Base-by-base conservation (phyloP, 1,139 yeast species). In the Candida labiduridarum region DNA sequence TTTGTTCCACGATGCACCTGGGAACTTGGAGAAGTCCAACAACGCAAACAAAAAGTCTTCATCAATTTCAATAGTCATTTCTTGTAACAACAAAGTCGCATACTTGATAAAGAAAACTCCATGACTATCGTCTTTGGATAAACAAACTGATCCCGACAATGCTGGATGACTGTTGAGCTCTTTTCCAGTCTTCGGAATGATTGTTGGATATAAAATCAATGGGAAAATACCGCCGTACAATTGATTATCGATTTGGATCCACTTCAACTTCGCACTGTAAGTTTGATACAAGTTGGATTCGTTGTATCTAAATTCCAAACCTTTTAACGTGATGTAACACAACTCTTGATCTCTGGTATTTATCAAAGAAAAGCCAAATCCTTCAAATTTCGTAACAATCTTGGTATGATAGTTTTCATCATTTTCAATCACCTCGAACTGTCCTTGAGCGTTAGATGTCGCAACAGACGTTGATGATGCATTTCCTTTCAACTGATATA, bases 231-330 rank as follows among this genome's bases (percentile, higher is more conserved):
- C 89, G 1, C 97, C 96, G 65, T 84, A 89, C 41, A 94, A 69
- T 63, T 91, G 97, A 61, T 95, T 94, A 65, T 95, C 99, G 48
- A 92, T 78, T 66, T 95, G 99, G 41, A 94, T 74, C 99, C 99
- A 95, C 63, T 92, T 92, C 61, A 92, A 69, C 62, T 91, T 91
- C 67, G 87, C 72, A 56, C 95, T 85, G 48, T 88, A 63, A 27
- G 89, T 89, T 64, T 91, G 96, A 59, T 89, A 89, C 25, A 89
- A 68, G 45, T 90, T 96, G 0, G 97, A 88, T 56, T 89, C 94
- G 61, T 87, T 87, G 66, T 87, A 90, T 47, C 89, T 78, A 33
- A 92, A 56, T 62, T 92, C 97, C 51, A 91, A 66, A 1, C 97
- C 97, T 51, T 91, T 76, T 34, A 89, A 69, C 0, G 96, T 89